Evolutionary conservation across 257 asterid species (phyloP), one percentile per base, ranked within the genome.

Genomic region (Orobanche coerulescens): DNA sequence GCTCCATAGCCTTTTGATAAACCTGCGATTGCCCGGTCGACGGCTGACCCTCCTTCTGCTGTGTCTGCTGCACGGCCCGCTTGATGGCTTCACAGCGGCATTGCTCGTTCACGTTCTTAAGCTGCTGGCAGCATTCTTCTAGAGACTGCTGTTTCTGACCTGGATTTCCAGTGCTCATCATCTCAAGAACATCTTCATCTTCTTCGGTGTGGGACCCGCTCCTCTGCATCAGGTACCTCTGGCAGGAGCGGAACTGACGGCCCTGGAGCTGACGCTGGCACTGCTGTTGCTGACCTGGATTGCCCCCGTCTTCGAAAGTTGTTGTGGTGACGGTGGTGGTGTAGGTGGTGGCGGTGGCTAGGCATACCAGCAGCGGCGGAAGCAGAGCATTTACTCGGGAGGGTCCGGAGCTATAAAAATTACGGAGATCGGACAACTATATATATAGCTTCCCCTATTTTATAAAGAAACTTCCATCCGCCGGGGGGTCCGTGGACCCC

Each of bases 21-120:
- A 68, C 70, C 63, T 68, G 69, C 31, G 22, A 3, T 7, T 55
- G 46, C 22, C 40, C 44, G 0, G 8, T 69, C 16, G 22, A 40
- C 8, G 12, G 28, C 23, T 63, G n/a, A 1, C 69, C 49, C 0
- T 50, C 60, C n/a, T 34, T 31, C 50, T 66, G 39, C 51, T 67
- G 83, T 26, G 10, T 46, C 75, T 73, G 64, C 58, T 50, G 67
- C 20, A 68, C 68, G 0, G 68, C 74, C 0, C 67, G 58, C 55
- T 9, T 70, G 18, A 81, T 56, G 10, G 80, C 81, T 2, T 73
- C 72, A 42, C 83, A 81, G 3, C 72, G 43, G 80, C 87, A 81
- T 6, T 53, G 34, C 23, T 65, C 58, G 22, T 49, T 36, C 28
- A 80, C 36, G 10, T 43, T 48, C 49, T 39, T 33, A n/a, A 80